Base-by-base conservation (phyloP, 148 eudicot species). In the Dianthus caryophyllus region DNA sequence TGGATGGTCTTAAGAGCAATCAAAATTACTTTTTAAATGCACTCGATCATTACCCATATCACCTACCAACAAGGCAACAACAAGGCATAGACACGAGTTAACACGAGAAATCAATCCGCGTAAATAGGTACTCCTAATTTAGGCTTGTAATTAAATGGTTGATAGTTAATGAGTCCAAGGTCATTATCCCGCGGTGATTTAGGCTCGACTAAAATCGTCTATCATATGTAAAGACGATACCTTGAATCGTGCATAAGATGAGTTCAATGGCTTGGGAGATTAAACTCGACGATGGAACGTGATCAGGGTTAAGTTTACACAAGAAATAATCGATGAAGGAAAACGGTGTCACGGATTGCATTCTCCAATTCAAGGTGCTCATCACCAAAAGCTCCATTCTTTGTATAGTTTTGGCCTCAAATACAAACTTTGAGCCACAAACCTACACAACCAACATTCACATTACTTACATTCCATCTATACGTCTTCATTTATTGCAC, bases 311-410 rank as follows among this genome's bases (percentile, higher is more conserved):
- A 47, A 85, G 41, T 75, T 84, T 87, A 30, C 31, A 43, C 11
- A 90, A 61, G 78, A 85, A 90, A 73, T 82, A 71, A 38, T 87
- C 90, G 1, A 87, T 57, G 76, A 77, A 90, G 0, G 93, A 85
- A 73, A 87, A 90, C 64, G 96, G 96, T 54, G 96, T 87, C 36
- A 85, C 77, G 18, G 88, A 74, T 50, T 85, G 87, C 90, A 90
- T 85, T 79, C 87, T 90, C 96, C 96, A 90, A 65, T 84, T 84
- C 82, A 90, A 82, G 29, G 88, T 90, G 77, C 76, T 77, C 80
- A 90, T 58, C 66, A 90, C 87, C 63, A 82, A 67, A 50, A 90
- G 90, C 69, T 90, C 96, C 96, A 87, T 87, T 78, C 81, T 82
- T 65, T 82, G 78, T 16, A 90, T 76, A 22, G 90, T 85, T 84